These are phyloP conservation scores for Oehlia diaphana DNA, from an alignment of 192 early-diverging fungal species.

Conservation along the genomic window DNA sequence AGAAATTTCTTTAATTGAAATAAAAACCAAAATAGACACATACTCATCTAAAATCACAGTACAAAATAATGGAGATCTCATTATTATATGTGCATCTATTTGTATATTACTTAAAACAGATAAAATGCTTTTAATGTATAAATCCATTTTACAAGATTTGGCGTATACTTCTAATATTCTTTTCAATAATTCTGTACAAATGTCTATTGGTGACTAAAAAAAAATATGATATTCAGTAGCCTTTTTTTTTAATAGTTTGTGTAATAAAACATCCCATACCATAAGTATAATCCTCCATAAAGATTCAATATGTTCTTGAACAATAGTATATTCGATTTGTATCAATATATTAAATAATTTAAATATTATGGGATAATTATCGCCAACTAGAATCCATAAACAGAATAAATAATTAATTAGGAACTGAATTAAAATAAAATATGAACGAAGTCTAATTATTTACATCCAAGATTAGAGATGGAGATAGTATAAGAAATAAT, in stretches of 20 bases:
- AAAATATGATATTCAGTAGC: neutral
- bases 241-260: neutral
- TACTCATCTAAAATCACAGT: slow-evolving; percentile 7
- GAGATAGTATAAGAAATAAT: neutral
- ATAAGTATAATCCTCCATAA: neutral
- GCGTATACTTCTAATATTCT: slow-evolving; percentile 5
- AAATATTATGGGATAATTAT: neutral
- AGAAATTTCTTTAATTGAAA: neutral
- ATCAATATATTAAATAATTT: neutral
- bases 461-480: neutral
- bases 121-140: neutral
- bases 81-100: neutral
- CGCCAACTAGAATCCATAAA: neutral
- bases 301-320: neutral
- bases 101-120: neutral
- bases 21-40: neutral
- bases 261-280: neutral
- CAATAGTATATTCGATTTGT: slow-evolving; percentile 1
- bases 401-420: neutral
- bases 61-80: slow-evolving; percentile 7
- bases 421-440: neutral
- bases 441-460: neutral
- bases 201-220: neutral
- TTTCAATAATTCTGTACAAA: neutral
- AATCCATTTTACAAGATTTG: slow-evolving; percentile 24